Evolutionary conservation across 345 rosid species (phyloP), one percentile per base, ranked within the genome.

Genomic region (Hevea brasiliensis): DNA sequence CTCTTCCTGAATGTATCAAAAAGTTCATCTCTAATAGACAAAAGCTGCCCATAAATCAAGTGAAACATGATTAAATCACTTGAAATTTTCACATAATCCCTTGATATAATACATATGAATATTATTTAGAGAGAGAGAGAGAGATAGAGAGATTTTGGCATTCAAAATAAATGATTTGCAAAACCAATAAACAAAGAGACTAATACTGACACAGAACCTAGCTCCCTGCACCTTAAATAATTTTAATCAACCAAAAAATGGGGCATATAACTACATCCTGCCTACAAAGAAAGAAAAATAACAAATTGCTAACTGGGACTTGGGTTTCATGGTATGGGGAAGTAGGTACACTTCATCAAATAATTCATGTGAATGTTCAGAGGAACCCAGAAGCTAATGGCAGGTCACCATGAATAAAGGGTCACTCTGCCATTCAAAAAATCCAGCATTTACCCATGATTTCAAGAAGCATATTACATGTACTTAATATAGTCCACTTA

Each of bases 1-100:
- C 97, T 86, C 85, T 90, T 95, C 85, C 89, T 90, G 83, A 95
- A 92, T 71, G 98, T 95, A 68, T 92, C 97, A 80, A 92, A 92
- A 73, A 94, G 93, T 68, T 94, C 98, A 80, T 94, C 97, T 77
- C 97, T 87, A 73, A 94, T 94, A 61, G 97, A 77, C 72, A 90
- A 77, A 82, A 94, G 82, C 97, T 94, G 92, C 69, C 42, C 58
- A 81, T 47, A 80, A 44, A 75, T 73, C 55, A 67, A 73, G 70
- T 71, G 50, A 51, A 61, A 37, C 17, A 51, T 58, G 27, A 62
- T 72, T 67, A 61, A 29, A 65, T 63, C 29, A 40, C 56, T 53
- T 20, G 6, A 67, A 26, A 29, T 13, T 57, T 59, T 18, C 20
- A 44, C 32, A 55, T 14, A 54, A 24, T 29, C 50, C 42, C 58